A percentile compares a stretch with the other conserved stretches of the same genome.
phyloP scores from a whole-genome alignment of 1,139 yeast genomes.

The Scheffersomyces titani region DNA sequence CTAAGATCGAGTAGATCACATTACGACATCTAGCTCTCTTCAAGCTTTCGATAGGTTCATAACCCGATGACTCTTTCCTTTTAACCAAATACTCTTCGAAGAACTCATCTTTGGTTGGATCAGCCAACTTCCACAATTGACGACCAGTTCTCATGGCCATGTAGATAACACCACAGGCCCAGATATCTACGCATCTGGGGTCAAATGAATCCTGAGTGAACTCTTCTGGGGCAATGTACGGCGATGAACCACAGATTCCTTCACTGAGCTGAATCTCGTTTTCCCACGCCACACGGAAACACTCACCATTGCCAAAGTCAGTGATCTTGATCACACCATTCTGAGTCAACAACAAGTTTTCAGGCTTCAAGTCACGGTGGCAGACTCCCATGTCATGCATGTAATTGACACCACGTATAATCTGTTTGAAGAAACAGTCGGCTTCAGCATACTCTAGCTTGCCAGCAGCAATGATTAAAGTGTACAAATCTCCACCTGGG shows the following conservation, averaged over 20 bases:
- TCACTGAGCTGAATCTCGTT: conserved; percentile 76
- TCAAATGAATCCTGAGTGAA: conserved; percentile 75
- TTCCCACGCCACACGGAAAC: conserved; percentile 98
- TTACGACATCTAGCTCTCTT: conserved; percentile 87
- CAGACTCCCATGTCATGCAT: conserved; percentile 98
- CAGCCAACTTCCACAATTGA: conserved; percentile 88
- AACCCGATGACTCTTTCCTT: conserved; percentile 80
- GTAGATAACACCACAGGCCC: conserved; percentile 97
- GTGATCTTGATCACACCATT: conserved; percentile 84
- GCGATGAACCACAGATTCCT: conserved; percentile 87
- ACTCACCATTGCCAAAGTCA: conserved; percentile 95
- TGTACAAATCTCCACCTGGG: conserved; percentile 91
- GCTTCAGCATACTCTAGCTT: conserved; percentile 85
- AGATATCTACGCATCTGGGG: conserved; percentile 88
- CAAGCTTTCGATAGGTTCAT: conserved; percentile 83
- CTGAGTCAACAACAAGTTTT: conserved; percentile 78
- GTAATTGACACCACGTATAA: conserved; percentile 86
- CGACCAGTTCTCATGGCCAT: conserved; percentile 99
- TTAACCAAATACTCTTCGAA: conserved; percentile 71
- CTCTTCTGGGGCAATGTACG: conserved; percentile 97
- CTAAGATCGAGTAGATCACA: conserved; percentile 87
- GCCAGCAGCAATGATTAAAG: conserved; percentile 81
- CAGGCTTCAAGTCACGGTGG: conserved; percentile 94
- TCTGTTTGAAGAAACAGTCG: conserved; percentile 92
- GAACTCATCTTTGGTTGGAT: conserved; percentile 73